Evolutionary conservation across 2,329 filamentous ascomycete genomes (phyloP), one percentile per base, ranked within the genome.

Genomic region (Trichophyton schoenleinii): DNA sequence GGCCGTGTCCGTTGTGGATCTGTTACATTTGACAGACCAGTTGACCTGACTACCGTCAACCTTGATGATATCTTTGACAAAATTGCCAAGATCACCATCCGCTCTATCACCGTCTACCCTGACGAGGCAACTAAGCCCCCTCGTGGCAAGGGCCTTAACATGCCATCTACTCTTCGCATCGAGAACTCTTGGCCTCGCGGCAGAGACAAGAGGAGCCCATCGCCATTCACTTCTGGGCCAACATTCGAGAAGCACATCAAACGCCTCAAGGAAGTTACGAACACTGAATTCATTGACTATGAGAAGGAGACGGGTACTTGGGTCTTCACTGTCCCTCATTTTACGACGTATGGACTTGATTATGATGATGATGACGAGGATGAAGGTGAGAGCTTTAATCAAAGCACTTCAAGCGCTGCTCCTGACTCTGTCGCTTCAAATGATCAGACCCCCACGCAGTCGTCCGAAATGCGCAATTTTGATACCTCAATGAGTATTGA

Each of bases 271-370:
- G 84, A 82, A 62, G 90, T 96, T 42, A 77, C 79, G 7, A 87
- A 89, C 71, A 97, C 94, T 0, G 84, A 84, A 3, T 97, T 96
- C 68, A 80, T 91, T 67, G 80, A 81, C 68, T 99, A 96, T 73
- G 83, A 95, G 65, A 79, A 80, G 62, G 80, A 89, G 1, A 91
- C 85, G 59, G 94, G 92, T 59, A 82, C 88, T 55, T 99, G 95
- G 95, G 83, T 83, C 13, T 99, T 99, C 77, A 85, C 80, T 8
- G 94, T 99, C n/a, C 86, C 92, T 69, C 94, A 99, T 73, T 99
- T 95, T 73, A 97, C 92, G 0, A 96, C 91, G 0, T 99, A 99
- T 70, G 91, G 88, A 46, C 80, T 97, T 60, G 87, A 92, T 65
- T 89, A 89, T 59, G 88, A 91, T 52, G 88, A 91, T 52, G 87